These are phyloP conservation scores for Arabidopsis lyrata DNA, from an alignment of 441 rosid species.

Conservation along the genomic window DNA sequence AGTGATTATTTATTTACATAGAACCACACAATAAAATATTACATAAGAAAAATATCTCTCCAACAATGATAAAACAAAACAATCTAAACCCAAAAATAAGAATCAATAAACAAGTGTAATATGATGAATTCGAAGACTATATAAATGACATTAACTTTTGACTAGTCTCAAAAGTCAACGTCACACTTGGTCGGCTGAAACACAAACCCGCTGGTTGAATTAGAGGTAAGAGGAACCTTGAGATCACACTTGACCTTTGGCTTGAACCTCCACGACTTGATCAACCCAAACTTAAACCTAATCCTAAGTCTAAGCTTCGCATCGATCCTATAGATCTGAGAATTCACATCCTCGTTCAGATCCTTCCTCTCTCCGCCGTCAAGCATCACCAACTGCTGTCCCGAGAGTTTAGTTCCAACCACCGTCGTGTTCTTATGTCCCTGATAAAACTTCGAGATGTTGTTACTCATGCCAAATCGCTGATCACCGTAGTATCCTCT, in stretches of 20 bases:
- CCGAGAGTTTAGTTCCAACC: conserved; percentile 48
- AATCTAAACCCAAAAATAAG: conserved; percentile 5
- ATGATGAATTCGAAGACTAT: background rate
- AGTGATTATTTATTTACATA: too few relatives aligned
- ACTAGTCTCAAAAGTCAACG: conserved; percentile 48
- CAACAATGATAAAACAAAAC: too few relatives aligned
- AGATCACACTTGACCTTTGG: conserved; percentile 66
- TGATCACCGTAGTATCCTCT: conserved; percentile 55
- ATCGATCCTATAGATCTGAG: conserved; percentile 55
- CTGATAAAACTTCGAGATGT: conserved; percentile 61
- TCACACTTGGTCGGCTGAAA: conserved; percentile 56
- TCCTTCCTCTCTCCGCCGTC: conserved; percentile 39
- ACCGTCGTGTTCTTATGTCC: conserved; percentile 75
- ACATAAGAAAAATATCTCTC: too few relatives aligned
- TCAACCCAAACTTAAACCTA: conserved; percentile 66
- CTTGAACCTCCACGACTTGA: conserved; percentile 62
- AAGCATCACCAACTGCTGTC: conserved; percentile 47
- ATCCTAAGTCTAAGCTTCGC: conserved; percentile 62
- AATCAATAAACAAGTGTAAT: background rate
- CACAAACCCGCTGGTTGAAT: conserved; percentile 25
- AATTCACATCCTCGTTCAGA: conserved; percentile 44
- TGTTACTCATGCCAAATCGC: conserved; percentile 34
- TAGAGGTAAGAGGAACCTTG: conserved; percentile 57
- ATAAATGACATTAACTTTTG: conserved; percentile 18
- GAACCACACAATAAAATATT: too few relatives aligned